Evolutionary conservation across 106 monocot species (phyloP).

Genomic region (Allium cepa): DNA sequence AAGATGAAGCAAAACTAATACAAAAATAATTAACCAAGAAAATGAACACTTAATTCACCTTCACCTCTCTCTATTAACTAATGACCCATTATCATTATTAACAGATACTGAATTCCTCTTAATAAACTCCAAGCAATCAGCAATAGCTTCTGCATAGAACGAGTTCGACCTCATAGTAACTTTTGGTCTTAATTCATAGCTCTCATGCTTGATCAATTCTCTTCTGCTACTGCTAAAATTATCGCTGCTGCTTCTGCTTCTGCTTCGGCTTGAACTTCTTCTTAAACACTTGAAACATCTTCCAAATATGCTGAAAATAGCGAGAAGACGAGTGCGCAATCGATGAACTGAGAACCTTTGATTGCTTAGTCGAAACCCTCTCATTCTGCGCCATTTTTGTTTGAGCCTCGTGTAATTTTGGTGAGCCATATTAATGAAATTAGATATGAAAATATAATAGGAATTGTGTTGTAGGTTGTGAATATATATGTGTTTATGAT

Average conservation of each 20-base stretch:
- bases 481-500: background rate
- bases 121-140: slow-evolving; percentile 43
- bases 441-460: background rate
- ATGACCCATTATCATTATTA: background rate
- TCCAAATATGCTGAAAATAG: background rate
- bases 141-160: slow-evolving; percentile 33
- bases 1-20: too few species aligned
- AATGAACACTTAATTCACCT: background rate
- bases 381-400: slow-evolving; percentile 17
- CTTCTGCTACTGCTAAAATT: background rate
- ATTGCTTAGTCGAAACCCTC: background rate
- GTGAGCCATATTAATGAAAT: background rate
- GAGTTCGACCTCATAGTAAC: slow-evolving; percentile 10
- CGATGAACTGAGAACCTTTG: background rate
- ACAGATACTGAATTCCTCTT: slow-evolving; percentile 15
- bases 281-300: background rate
- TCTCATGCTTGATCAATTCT: background rate
- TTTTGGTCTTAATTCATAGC: background rate
- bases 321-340: background rate
- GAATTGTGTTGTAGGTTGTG: background rate
- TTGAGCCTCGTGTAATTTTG: slow-evolving; percentile 6
- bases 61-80: slow-evolving; percentile 2
- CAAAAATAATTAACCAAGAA: too few species aligned
- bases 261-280: background rate
- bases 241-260: background rate